Percentiles rank a stretch among this genome's conserved stretches.
These are phyloP conservation scores for Fusarium gaditjirri DNA, from an alignment of 2,329 filamentous ascomycete genomes.

Conservation along the genomic window DNA sequence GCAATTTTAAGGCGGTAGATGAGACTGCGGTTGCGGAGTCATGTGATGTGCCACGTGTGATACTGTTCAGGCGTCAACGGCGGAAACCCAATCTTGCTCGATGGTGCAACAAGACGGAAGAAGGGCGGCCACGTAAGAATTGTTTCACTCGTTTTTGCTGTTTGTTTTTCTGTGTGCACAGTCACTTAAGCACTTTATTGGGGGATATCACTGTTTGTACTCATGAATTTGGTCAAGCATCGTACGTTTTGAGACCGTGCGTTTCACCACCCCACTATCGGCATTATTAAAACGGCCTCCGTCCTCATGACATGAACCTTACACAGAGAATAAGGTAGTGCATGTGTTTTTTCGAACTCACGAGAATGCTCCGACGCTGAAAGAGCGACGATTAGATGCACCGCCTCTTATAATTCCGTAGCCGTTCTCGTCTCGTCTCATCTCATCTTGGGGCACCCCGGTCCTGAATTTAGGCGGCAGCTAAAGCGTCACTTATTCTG, in stretches of 20 bases:
- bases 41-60: conserved; percentile 21
- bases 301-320: background rate
- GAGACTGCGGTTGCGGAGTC: background rate
- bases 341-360: accelerated
- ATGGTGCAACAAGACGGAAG: background rate
- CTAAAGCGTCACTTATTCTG: background rate
- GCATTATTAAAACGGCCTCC: background rate
- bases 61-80: conserved; percentile 6
- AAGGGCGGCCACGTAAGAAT: background rate
- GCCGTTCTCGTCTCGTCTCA: accelerated
- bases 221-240: background rate
- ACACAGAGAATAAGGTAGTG: background rate
- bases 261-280: background rate
- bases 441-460: accelerated
- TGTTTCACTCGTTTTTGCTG: background rate
- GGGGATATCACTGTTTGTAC: background rate
- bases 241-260: background rate
- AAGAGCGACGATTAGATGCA: accelerated
- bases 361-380: accelerated
- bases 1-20: conserved; percentile 10
- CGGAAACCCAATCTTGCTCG: background rate
- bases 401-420: accelerated
- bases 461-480: background rate
- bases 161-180: background rate
- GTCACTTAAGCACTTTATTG: background rate